These are phyloP conservation scores for Aspergillus melleus DNA, from an alignment of 2,329 filamentous ascomycete genomes.

Conservation along the genomic window DNA sequence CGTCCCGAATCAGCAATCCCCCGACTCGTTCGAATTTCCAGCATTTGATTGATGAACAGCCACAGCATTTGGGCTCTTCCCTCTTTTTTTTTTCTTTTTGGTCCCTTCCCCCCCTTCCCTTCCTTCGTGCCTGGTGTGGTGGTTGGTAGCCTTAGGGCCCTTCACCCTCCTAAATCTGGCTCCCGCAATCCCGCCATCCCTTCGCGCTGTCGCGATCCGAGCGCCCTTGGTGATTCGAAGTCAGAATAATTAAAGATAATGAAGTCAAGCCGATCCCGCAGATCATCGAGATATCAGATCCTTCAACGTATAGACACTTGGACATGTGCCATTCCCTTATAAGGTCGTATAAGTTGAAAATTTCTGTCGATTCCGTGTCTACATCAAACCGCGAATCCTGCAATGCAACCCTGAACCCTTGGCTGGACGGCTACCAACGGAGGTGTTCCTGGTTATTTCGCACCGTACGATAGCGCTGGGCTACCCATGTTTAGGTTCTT, in stretches of 20 bases:
- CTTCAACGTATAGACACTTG: conserved; percentile 6
- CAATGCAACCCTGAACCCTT: conserved; percentile 17
- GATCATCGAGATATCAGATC: conserved; percentile 15
- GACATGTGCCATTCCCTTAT: conserved; percentile 11
- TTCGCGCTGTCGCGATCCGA: neutral
- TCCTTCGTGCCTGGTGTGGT: neutral
- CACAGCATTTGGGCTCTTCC: neutral
- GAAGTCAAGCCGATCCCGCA: conserved; percentile 14
- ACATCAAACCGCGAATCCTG: conserved; percentile 12
- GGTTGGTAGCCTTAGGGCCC: neutral
- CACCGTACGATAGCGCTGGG: conserved; percentile 6
- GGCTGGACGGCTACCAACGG: conserved; percentile 16
- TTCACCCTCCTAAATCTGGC: neutral
- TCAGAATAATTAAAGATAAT: conserved; percentile 1
- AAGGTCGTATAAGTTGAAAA: conserved; percentile 7
- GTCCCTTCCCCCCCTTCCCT: neutral
- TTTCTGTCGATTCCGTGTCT: conserved; percentile 10
- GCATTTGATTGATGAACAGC: neutral
- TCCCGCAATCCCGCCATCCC: neutral
- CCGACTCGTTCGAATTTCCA: neutral
- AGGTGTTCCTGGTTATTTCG: conserved; percentile 8
- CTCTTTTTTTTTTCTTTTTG: neutral
- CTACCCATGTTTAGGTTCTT: conserved; percentile 10
- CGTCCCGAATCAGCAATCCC: conserved; percentile 13
- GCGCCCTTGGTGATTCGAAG: conserved; percentile 7